Evolutionary conservation across 2,329 filamentous ascomycete species (phyloP).

Genomic region (Calonectria crousiana): DNA sequence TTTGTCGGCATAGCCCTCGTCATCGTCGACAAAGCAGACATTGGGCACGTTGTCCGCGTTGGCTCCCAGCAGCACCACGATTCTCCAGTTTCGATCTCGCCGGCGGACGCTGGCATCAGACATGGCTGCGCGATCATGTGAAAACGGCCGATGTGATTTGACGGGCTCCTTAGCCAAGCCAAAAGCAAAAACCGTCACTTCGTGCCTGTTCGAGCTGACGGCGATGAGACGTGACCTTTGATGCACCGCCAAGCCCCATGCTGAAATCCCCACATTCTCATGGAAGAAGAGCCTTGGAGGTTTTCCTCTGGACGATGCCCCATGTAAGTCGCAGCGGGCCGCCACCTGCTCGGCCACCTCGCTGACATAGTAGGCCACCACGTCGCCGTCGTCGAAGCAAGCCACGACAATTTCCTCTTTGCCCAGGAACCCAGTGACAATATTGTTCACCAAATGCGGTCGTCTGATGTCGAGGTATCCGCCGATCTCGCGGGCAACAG

Average conservation of each 20-base stretch:
- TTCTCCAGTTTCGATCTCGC: slow-evolving; percentile 63
- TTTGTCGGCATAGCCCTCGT: slow-evolving; percentile 61
- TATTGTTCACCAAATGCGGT: slow-evolving; percentile 76
- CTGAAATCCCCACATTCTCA: slow-evolving; percentile 80
- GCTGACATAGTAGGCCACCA: slow-evolving; percentile 76
- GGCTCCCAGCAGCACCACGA: slow-evolving; percentile 57
- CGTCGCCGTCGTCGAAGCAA: slow-evolving; percentile 81
- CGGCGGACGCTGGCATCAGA: slow-evolving; percentile 47
- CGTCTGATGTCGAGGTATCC: slow-evolving; percentile 65
- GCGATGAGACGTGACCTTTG: slow-evolving; percentile 85
- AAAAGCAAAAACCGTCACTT: slow-evolving; percentile 66
- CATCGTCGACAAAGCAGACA: slow-evolving; percentile 63
- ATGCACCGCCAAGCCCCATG: slow-evolving; percentile 92
- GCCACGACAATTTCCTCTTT: slow-evolving; percentile 76
- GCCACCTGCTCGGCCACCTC: slow-evolving; percentile 61
- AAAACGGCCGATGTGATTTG: slow-evolving; percentile 11
- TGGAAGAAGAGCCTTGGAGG: slow-evolving; percentile 71
- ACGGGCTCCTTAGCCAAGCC: slow-evolving; percentile 46
- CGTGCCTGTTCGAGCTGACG: slow-evolving; percentile 79
- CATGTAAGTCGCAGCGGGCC: slow-evolving; percentile 10
- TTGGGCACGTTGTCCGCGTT: slow-evolving; percentile 64
- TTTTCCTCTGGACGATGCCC: slow-evolving; percentile 17
- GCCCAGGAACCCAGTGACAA: slow-evolving; percentile 77
- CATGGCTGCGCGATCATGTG: slow-evolving; percentile 9
- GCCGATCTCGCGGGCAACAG: slow-evolving; percentile 53